Evolutionary conservation across 768 basidiomycete species (phyloP).

Genomic region (Psilocybe azurescens): DNA sequence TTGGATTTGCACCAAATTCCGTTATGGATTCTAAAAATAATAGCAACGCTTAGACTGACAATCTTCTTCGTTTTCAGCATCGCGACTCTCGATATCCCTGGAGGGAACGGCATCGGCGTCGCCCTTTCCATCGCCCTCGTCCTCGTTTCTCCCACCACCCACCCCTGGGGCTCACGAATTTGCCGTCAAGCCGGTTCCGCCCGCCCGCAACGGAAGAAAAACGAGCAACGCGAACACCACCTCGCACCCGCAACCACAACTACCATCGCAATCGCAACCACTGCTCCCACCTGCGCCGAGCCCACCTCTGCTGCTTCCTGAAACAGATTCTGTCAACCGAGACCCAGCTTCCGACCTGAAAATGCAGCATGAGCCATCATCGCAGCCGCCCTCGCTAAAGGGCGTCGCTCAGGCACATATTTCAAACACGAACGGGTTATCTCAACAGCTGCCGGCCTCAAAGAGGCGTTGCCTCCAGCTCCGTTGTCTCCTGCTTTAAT

Average conservation of each 20-base stretch:
- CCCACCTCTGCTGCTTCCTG: slow-evolving; percentile 1
- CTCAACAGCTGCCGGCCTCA: slow-evolving; percentile 17
- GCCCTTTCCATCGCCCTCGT: slow-evolving; percentile 67
- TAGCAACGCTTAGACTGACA: slow-evolving; percentile 11
- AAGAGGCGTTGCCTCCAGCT: slow-evolving; percentile 11
- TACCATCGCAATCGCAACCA: too few relatives aligned
- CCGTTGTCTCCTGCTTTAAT: slow-evolving; percentile 18
- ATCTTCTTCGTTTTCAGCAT: slow-evolving; percentile 16
- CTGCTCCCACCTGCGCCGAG: not conserved
- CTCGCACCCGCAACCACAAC: not conserved
- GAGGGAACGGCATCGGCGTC: slow-evolving; percentile 48
- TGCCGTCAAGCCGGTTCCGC: slow-evolving; percentile 51
- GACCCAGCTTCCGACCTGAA: slow-evolving; percentile 1
- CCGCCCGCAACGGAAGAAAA: slow-evolving; percentile 30
- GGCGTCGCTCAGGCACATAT: not conserved
- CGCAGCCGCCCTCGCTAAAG: slow-evolving; percentile 11
- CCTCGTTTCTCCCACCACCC: slow-evolving; percentile 72
- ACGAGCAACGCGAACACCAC: slow-evolving; percentile 12
- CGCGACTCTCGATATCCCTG: slow-evolving; percentile 41
- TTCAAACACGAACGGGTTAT: slow-evolving; percentile 2
- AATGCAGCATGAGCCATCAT: not conserved
- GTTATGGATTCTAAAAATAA: slow-evolving; percentile 15
- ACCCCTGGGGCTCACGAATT: slow-evolving; percentile 72
- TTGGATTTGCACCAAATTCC: not conserved
- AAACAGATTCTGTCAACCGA: slow-evolving; percentile 4